Evolutionary conservation across 1,284 basidiomycete species (phyloP), one percentile per base, ranked within the genome.

Genomic region (Ceratobasidium sp.): DNA sequence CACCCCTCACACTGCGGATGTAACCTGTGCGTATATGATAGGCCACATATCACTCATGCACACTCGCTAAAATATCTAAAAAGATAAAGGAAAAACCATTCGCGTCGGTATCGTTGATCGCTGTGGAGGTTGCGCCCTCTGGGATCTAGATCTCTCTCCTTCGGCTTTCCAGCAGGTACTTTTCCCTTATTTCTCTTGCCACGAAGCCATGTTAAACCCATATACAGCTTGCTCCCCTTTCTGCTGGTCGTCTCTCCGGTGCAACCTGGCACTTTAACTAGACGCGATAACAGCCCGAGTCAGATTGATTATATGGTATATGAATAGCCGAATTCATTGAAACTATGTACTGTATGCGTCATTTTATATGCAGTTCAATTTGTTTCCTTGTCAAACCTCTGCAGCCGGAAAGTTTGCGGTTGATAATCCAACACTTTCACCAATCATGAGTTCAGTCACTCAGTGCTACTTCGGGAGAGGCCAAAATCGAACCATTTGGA

Each of bases 161-260:
- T 67, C 64, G 28, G 64, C 64, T 1, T 67, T 65, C 64, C 36
- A 67, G 50, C 48, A 55, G 64, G 64, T 55, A 55, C 14, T 48
- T 10, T 55, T 18, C 9, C 16, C 23, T 32, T 10, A 3, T 28
- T 6, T 9, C 30, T 14, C 10, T 12, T 16, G 43, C 9, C 10
- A 30, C 2, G 46, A 6, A 36, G 2, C 21, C 18, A 18, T n/a
- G 32, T 30, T 43, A 16, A 43, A 36, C 16, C 4, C 23, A 12
- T 55, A 8, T 41, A 8, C 39, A 67, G 64, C 41, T 67, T 18
- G 64, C 50, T 21, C 64, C 64, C 4, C 39, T 67, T 23, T 48
- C 36, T 2, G 41, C 48, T 55, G 64, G 50, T 26, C 64, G 50
- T n/a, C 64, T 67, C 34, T 55, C 53, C n/a, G 64, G 62, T 14